phyloP scores from a whole-genome alignment of 169 alveolate species.

The Babesia sp. region DNA sequence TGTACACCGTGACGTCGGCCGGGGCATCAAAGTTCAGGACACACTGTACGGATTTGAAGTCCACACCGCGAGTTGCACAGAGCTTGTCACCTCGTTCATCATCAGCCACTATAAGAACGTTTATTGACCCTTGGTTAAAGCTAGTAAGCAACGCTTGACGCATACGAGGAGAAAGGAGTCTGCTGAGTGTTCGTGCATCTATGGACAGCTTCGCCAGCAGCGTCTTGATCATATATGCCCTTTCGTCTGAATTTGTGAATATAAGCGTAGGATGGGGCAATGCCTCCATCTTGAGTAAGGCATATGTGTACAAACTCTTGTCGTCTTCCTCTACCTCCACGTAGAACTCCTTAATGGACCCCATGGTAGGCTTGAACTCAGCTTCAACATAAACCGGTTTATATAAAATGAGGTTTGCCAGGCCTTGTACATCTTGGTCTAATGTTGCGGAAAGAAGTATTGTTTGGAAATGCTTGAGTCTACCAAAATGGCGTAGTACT shows the following conservation, averaged over 20 bases:
- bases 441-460: conserved; percentile 60
- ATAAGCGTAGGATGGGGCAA: conserved; percentile 49
- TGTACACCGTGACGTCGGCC: conserved; percentile 91
- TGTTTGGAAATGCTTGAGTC: conserved; percentile 54
- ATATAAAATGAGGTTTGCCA: conserved; percentile 52
- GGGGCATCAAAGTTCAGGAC: conserved; percentile 99
- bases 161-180: conserved; percentile 49
- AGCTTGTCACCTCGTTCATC: conserved; percentile 77
- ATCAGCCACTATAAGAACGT: conserved; percentile 39
- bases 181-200: conserved; percentile 38
- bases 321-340: conserved; percentile 28
- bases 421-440: conserved; percentile 39
- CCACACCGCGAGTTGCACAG: conserved; percentile 94
- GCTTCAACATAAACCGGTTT: conserved; percentile 56
- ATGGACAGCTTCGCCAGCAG: conserved; percentile 46
- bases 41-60: conserved; percentile 92
- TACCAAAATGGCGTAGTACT: conserved; percentile 37
- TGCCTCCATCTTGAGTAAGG: conserved; percentile 49
- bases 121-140: conserved; percentile 57
- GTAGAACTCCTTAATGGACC: conserved; percentile 51
- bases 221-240: conserved; percentile 56
- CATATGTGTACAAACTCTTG: conserved; percentile 29
- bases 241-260: conserved; percentile 48
- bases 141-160: conserved; percentile 49
- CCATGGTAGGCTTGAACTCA: conserved; percentile 36